These are phyloP conservation scores for Saxophila tyrrhenica DNA, from an alignment of 495 filamentous ascomycete genomes.

Conservation along the genomic window DNA sequence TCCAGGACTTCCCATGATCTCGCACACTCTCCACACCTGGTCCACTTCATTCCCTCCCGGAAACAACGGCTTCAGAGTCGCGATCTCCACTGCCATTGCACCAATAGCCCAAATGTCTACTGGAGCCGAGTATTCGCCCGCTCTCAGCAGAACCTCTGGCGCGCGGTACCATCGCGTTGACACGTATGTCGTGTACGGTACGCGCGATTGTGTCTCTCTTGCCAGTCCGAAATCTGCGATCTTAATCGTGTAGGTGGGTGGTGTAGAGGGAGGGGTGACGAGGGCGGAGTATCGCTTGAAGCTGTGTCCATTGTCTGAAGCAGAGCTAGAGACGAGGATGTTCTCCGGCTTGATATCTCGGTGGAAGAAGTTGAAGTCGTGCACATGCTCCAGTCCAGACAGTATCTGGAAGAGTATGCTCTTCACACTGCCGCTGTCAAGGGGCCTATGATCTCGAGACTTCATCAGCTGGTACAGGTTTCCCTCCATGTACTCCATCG, in stretches of 20 bases:
- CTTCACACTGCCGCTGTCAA: conserved; percentile 88
- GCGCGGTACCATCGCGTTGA: conserved; percentile 98
- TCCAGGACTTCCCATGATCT: conserved; percentile 98
- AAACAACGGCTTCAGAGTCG: conserved; percentile 93
- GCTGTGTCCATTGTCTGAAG: conserved; percentile 61
- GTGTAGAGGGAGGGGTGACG: conserved; percentile 89
- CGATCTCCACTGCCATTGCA: conserved; percentile 99
- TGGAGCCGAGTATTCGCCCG: conserved; percentile 93
- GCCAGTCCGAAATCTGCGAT: conserved; percentile 99
- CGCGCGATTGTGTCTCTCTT: conserved; percentile 87
- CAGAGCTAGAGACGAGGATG: conserved; percentile 90
- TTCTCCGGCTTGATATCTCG: conserved; percentile 99
- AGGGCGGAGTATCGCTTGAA: conserved; percentile 88
- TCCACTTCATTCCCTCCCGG: conserved; percentile 97
- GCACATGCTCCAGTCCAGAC: conserved; percentile 90
- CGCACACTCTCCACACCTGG: conserved; percentile 97
- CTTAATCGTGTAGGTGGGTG: conserved; percentile 89
- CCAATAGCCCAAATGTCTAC: conserved; percentile 98
- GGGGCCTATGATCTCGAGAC: conserved; percentile 80
- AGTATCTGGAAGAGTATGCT: conserved; percentile 97
- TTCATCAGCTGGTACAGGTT: conserved; percentile 99
- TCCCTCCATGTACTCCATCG: conserved; percentile 99
- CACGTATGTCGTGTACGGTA: conserved; percentile 96
- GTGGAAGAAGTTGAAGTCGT: conserved; percentile 95
- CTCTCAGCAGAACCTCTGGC: conserved; percentile 86